Percentiles rank a stretch among this genome's conserved stretches.
Conservation (phyloP, 805 yeast genomes). For the Nakazawaea ernobii region DNA sequence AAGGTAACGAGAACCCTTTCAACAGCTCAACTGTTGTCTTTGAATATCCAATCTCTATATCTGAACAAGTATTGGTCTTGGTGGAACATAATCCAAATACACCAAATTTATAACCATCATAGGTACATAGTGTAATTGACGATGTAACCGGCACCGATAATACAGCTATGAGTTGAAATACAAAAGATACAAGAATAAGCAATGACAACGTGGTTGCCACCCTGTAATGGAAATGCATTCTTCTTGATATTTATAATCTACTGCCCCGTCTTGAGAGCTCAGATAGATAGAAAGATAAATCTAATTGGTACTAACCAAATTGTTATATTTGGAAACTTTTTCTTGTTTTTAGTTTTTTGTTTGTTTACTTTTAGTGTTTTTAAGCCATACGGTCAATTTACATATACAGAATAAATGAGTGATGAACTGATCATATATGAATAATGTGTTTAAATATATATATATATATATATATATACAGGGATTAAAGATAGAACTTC, state of each 20-base stretch:
- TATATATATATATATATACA: too few relatives aligned
- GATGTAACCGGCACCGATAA: slow-evolving; percentile 55
- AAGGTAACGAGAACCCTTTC: slow-evolving; percentile 45
- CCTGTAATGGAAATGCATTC: slow-evolving; percentile 10
- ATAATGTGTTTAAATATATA: too few relatives aligned
- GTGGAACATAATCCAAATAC: slow-evolving; percentile 61
- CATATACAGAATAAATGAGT: too few relatives aligned
- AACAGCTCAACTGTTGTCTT: slow-evolving; percentile 25
- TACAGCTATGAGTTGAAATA: slow-evolving; percentile 53
- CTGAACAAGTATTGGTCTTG: slow-evolving; percentile 30
- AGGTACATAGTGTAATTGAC: slow-evolving; percentile 42
- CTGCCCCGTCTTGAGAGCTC: neutral
- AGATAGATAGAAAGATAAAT: too few relatives aligned
- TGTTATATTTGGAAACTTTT: neutral
- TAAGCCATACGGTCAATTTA: too few relatives aligned
- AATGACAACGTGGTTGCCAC: slow-evolving; percentile 9
- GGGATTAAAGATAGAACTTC: slow-evolving; percentile 68
- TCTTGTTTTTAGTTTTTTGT: neutral
- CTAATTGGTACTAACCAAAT: too few relatives aligned
- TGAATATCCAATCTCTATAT: slow-evolving; percentile 37
- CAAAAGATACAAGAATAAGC: slow-evolving; percentile 44
- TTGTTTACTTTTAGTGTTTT: neutral
- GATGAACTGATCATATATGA: too few relatives aligned
- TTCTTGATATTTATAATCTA: too few relatives aligned
- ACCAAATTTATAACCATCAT: slow-evolving; percentile 50